Evolutionary conservation across 345 rosid genomes (phyloP), one percentile per base, ranked within the genome.

Genomic region (Ricinus communis): DNA sequence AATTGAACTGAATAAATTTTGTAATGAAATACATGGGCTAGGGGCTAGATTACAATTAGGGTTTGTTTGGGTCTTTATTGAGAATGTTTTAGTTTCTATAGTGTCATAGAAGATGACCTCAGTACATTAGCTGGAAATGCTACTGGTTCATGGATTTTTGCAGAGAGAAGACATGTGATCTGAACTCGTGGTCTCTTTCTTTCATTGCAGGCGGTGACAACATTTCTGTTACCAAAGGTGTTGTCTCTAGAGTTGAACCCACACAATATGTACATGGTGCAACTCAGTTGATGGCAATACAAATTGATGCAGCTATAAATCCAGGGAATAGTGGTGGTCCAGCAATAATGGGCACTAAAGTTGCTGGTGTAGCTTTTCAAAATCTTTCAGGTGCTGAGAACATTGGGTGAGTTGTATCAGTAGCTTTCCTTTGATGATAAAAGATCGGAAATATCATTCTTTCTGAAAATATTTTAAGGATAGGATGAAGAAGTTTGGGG

Each of bases 261-360:
- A 89, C 94, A 24, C 97, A 91, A 46, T 91, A 93, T 63, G 96
- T 83, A 11, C 98, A 91, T 4, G 93, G 97, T 28, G 91, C 96
- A 7, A 85, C 93, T 11, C 96, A 89, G 73, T 84, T 93, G 40
- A 85, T 91, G 96, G 98, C 96, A 43, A 91, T 93, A 82, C 97
- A 93, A 77, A 91, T 93, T 70, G 96, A 93, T 79, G 97, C 98
- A 15, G 97, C 97, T 25, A 93, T 93, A 65, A 93, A 91, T 82
- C 97, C 97, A 0, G 97, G 96, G 28, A 90, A 91, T 52, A 89
- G 97, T 70, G 94, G 98, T 62, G 96, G 96, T 5, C 98, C 97
- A 2, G 96, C 97, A 54, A 87, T 93, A 61, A 91, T 91, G 97
- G 93, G 87, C 47, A 80, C 82, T 77, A 91, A 88, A 81, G 96